Evolutionary conservation across 352 stramenopile genomes (phyloP), one percentile per base, ranked within the genome.

Genomic region (Phytophthora colocasiae): DNA sequence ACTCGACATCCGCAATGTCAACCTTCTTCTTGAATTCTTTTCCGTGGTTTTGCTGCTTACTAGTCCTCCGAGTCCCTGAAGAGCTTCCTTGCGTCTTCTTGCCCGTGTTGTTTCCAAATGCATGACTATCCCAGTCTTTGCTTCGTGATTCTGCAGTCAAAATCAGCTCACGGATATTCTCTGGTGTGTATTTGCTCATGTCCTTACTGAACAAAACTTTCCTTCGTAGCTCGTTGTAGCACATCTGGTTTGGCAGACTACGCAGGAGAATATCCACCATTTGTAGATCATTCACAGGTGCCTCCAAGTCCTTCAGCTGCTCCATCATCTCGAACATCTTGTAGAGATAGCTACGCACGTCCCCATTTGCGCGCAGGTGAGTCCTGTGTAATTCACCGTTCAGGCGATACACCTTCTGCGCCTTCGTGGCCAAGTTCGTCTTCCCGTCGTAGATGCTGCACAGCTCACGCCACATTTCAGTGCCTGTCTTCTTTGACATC

Each of bases 351-450:
- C 19, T 19, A 19, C 19, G 19, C 19, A 19, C 19, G 1, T 66
- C 49, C 3, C 29, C 58, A 8, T 64, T 58, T 44, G 22, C 38
- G 4, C 50, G 48, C 40, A 66, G 34, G 17, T 34, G 26, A 34
- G 58, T 59, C 50, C 8, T 47, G 50, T 66, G 58, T 27, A 60
- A 26, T 32, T 60, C 58, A n/a, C 32, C 8, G 9, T 66, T 27
- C 11, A 66, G 24, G 47, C 31, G 46, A 19, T 59, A 66, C 58
- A 66, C 48, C 22, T 66, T 58, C 58, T 66, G 58, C 49, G 49
- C 58, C 7, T 26, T 52, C 12, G 43, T 55, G 8, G 40, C 46
- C 0, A 43, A 8, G 14, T 63, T 69, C 2, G 14, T 31, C 24
- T 60, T 65, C 2, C 63, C 56, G 1, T 66, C 54, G 41, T 66